A percentile compares a stretch with the other conserved stretches of the same genome.
These are phyloP conservation scores for Prototheca wickerhamii DNA, from an alignment of 163 green algal species.

Conservation along the genomic window DNA sequence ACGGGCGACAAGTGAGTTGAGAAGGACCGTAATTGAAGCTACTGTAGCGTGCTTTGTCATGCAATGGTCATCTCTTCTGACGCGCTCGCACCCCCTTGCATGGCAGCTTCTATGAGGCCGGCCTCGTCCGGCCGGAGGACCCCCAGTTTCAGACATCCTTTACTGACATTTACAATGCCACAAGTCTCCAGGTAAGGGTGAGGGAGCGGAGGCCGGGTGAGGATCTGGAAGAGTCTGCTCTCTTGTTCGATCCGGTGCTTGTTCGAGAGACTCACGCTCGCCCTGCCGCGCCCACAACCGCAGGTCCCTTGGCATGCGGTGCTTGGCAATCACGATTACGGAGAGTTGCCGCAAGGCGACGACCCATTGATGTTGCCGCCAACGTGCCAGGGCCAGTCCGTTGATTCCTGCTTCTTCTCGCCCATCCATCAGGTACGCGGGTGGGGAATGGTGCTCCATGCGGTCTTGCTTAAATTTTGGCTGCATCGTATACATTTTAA, in stretches of 20 bases:
- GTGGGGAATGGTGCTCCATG: not conserved
- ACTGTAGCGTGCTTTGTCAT: no score
- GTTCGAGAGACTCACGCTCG: no score
- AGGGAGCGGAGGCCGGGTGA: not conserved
- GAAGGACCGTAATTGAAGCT: no score
- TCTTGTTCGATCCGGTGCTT: no score
- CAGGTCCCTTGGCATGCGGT: constrained; percentile 53
- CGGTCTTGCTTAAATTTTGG: not conserved
- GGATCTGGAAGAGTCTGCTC: no score
- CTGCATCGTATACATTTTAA: not conserved
- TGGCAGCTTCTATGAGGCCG: not conserved
- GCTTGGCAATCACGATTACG: constrained; percentile 52
- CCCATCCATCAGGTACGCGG: constrained; percentile 15
- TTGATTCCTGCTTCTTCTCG: constrained; percentile 7
- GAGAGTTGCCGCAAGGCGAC: constrained; percentile 6
- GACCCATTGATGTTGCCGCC: not conserved
- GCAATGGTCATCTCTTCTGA: no score
- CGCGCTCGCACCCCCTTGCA: not conserved
- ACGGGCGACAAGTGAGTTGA: constrained; percentile 22
- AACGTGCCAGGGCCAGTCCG: not conserved
- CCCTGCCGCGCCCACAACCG: not conserved
- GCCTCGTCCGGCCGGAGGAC: constrained; percentile 18
- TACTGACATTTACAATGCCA: constrained; percentile 31
- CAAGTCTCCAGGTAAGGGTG: constrained; percentile 30
- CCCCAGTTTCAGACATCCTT: constrained; percentile 39